Evolutionary conservation across 129 eudicot species (phyloP).

Genomic region (Artemisia annua): DNA sequence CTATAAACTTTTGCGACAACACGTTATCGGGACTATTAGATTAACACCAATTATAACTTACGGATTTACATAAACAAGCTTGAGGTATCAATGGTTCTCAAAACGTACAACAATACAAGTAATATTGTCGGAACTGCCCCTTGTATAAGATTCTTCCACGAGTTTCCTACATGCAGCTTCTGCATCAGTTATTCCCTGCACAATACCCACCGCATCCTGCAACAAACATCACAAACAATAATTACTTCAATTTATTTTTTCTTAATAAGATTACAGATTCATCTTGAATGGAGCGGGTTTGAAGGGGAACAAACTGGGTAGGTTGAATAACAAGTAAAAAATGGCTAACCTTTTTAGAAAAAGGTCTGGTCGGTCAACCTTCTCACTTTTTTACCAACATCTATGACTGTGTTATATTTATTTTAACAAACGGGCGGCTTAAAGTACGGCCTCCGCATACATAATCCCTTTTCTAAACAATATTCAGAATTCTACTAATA

Average conservation of each 20-base stretch:
- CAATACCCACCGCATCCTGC: slow-evolving; percentile 70
- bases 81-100: slow-evolving; percentile 27
- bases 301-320: too few relatives aligned
- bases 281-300: too few relatives aligned
- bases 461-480: too few relatives aligned
- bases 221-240: background rate
- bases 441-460: too few relatives aligned
- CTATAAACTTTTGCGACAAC: background rate
- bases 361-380: too few relatives aligned
- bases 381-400: too few relatives aligned
- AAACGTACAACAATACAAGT: slow-evolving; percentile 74
- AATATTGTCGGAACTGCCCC: slow-evolving; percentile 75
- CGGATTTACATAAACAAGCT: background rate
- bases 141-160: slow-evolving; percentile 55
- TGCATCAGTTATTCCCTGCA: slow-evolving; percentile 58
- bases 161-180: slow-evolving; percentile 73
- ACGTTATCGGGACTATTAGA: background rate
- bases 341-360: too few relatives aligned
- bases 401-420: too few relatives aligned
- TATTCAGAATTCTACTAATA: too few relatives aligned
- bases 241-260: background rate
- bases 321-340: too few relatives aligned
- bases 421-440: too few relatives aligned
- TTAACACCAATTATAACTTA: slow-evolving; percentile 17
- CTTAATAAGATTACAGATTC: too few relatives aligned